Percentiles rank a stretch among this genome's conserved stretches.
phyloP scores from a whole-genome alignment of 352 stramenopile genomes.

The Phytophthora pseudosyringae region DNA sequence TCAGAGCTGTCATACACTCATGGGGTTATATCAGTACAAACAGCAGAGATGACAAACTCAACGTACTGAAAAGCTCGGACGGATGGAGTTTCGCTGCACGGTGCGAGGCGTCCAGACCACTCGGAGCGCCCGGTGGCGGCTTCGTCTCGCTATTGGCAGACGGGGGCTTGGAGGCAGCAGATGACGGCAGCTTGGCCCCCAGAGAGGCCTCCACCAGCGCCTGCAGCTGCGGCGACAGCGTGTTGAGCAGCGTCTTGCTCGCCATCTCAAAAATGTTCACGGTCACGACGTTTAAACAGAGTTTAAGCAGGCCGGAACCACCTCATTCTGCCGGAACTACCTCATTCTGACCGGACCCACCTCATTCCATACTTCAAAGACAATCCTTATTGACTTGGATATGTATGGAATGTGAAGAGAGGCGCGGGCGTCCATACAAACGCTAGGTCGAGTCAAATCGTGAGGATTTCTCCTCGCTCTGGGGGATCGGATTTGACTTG shows the following conservation, averaged over 20 bases:
- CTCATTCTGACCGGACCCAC: no score
- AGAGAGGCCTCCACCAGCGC: constrained; percentile 69
- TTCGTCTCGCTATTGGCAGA: background rate
- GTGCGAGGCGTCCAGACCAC: background rate
- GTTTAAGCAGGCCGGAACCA: no score
- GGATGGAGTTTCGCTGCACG: constrained; percentile 47
- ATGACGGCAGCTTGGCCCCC: constrained; percentile 38
- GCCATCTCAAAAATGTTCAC: constrained; percentile 20
- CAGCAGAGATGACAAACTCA: background rate
- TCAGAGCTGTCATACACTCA: constrained; percentile 37
- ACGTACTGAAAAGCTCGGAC: constrained; percentile 65
- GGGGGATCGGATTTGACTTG: no score
- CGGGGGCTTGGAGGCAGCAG: background rate
- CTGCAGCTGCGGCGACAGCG: constrained; percentile 70
- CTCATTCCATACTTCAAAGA: no score
- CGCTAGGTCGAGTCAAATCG: no score
- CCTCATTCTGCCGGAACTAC: no score
- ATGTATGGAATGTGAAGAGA: no score
- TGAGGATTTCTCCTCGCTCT: no score
- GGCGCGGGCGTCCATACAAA: no score
- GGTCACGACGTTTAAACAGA: background rate
- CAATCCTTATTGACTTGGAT: no score
- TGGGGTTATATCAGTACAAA: background rate
- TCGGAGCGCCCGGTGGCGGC: constrained; percentile 1
- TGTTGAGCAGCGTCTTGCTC: constrained; percentile 47